Percentiles rank a stretch among this genome's conserved stretches.
Conservation (phyloP, 2,329 filamentous ascomycete species). For the Aspergillus ibericus region DNA sequence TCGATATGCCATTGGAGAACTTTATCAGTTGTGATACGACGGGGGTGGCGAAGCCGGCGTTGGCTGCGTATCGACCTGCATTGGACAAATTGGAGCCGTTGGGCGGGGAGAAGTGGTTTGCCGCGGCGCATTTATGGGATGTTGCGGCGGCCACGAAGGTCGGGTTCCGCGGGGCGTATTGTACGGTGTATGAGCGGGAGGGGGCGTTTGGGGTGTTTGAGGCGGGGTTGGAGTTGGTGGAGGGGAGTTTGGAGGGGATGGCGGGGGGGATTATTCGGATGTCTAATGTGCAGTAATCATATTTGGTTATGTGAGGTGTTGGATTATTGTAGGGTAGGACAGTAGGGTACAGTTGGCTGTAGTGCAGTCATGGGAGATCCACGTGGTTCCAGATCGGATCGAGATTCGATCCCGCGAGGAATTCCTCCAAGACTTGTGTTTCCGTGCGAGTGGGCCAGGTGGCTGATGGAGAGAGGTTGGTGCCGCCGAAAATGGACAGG, state of each 20-base stretch:
- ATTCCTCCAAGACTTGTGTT: conserved; percentile 23
- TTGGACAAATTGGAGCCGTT: conserved; percentile 42
- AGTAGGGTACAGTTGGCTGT: not conserved
- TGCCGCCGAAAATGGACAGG: conserved; percentile 16
- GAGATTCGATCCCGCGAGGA: conserved; percentile 8
- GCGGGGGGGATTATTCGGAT: conserved; percentile 39
- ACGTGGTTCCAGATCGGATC: not conserved
- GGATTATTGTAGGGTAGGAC: not conserved
- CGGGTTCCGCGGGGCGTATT: conserved; percentile 58
- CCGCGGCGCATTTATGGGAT: conserved; percentile 63
- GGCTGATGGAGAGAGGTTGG: conserved; percentile 11
- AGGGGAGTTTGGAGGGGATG: conserved; percentile 50
- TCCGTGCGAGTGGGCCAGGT: conserved; percentile 22
- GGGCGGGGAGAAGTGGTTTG: conserved; percentile 52
- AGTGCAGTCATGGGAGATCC: not conserved
- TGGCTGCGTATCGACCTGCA: conserved; percentile 48
- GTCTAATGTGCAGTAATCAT: no score
- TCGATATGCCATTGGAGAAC: conserved; percentile 54
- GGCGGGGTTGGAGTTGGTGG: conserved; percentile 52
- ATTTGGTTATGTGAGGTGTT: no score
- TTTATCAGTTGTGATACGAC: conserved; percentile 53
- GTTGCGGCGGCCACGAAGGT: conserved; percentile 52
- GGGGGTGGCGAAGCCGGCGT: conserved; percentile 53
- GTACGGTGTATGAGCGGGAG: conserved; percentile 55
- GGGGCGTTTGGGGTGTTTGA: conserved; percentile 52